Evolutionary conservation across 2,329 filamentous ascomycete genomes (phyloP).

Genomic region (Incumbomyces delicatus): DNA sequence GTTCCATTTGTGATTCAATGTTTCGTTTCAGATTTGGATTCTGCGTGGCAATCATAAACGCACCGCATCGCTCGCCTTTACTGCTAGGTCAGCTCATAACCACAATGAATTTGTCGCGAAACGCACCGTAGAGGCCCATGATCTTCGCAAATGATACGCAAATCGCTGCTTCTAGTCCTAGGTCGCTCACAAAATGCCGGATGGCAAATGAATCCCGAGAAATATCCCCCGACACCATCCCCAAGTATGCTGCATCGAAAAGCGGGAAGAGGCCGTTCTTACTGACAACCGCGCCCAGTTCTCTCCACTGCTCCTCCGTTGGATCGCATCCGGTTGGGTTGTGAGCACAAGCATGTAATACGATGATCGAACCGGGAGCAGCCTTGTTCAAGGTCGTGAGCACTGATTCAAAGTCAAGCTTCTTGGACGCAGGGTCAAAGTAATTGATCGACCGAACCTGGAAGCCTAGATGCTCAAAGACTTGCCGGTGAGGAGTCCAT

Average conservation of each 20-base stretch:
- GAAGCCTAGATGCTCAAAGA: constrained; percentile 87
- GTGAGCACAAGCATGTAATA: constrained; percentile 91
- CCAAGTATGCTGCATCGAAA: constrained; percentile 99
- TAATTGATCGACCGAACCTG: constrained; percentile 92
- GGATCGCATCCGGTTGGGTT: constrained; percentile 96
- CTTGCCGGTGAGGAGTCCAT: constrained; percentile 96
- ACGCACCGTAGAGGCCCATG: constrained; percentile 83
- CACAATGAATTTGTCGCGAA: background rate
- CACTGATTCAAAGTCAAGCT: constrained; percentile 92
- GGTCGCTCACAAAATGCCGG: constrained; percentile 79
- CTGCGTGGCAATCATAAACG: too few species aligned
- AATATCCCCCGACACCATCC: constrained; percentile 86
- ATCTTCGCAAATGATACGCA: constrained; percentile 98
- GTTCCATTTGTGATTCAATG: constrained; percentile 95
- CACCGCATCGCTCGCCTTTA: constrained; percentile 83
- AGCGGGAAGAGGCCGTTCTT: constrained; percentile 85
- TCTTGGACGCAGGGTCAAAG: constrained; percentile 98
- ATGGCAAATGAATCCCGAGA: constrained; percentile 89
- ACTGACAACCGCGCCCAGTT: constrained; percentile 68
- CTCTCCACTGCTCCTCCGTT: constrained; percentile 82
- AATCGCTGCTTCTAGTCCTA: constrained; percentile 73
- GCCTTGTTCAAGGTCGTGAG: constrained; percentile 67
- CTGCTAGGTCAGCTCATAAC: constrained; percentile 47
- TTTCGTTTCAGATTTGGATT: constrained; percentile 91
- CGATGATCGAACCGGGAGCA: constrained; percentile 69